These are phyloP conservation scores for Hygrophila difformis DNA, from an alignment of 257 asterid species.

Conservation along the genomic window DNA sequence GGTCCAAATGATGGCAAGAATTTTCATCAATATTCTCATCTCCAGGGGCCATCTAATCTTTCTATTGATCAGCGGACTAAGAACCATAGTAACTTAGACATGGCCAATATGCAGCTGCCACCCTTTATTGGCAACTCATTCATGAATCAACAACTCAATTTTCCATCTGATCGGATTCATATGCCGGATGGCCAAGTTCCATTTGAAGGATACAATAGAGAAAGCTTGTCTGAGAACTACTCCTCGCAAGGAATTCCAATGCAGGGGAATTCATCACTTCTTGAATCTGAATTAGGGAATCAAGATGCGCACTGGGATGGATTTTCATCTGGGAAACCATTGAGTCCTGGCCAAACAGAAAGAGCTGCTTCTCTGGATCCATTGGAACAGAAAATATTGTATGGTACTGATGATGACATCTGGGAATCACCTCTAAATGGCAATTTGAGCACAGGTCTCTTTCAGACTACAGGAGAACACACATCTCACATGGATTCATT, in stretches of 20 bases:
- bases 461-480: conserved; percentile 17
- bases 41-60: conserved; percentile 34
- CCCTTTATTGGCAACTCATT: conserved; percentile 22
- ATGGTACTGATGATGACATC: conserved; percentile 28
- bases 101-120: conserved; percentile 26
- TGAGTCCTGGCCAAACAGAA: conserved; percentile 14
- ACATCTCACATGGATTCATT: conserved; percentile 21
- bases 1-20: conserved; percentile 21
- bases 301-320: conserved; percentile 23
- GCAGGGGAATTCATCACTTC: conserved; percentile 20
- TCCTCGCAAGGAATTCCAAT: conserved; percentile 22
- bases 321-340: conserved; percentile 8
- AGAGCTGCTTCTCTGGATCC: conserved; percentile 46
- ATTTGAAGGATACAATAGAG: conserved; percentile 20
- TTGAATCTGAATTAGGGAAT: conserved; percentile 19
- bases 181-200: conserved; percentile 29
- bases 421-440: conserved; percentile 29
- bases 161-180: conserved; percentile 18
- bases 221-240: conserved; percentile 20
- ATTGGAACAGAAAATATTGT: conserved; percentile 50
- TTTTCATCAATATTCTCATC: conserved; percentile 19
- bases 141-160: conserved; percentile 21
- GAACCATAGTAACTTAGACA: conserved; percentile 23
- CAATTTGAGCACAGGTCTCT: conserved; percentile 9
- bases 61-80: conserved; percentile 18